These are phyloP conservation scores for Pseudogymnoascus sp. DNA, from an alignment of 2,329 filamentous ascomycete genomes.

Conservation along the genomic window DNA sequence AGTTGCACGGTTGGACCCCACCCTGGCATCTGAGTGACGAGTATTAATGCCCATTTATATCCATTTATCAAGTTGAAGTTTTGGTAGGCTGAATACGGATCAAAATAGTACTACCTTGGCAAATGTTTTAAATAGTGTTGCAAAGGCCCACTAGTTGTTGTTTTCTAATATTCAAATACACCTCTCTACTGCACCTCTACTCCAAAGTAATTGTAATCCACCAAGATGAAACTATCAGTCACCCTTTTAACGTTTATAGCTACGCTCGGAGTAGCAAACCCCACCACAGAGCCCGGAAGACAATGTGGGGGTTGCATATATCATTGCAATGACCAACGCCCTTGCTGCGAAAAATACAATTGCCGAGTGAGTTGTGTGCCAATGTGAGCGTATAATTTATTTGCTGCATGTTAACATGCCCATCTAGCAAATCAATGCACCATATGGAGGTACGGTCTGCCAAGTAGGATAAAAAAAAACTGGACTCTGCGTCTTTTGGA, in stretches of 20 bases:
- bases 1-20: neutral
- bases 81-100: neutral
- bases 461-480: neutral
- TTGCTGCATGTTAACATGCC: too few species aligned
- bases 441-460: neutral
- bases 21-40: neutral
- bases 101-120: neutral
- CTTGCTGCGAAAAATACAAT: too few species aligned
- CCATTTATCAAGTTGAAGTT: neutral
- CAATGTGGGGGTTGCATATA: neutral
- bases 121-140: neutral
- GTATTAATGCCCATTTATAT: neutral
- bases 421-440: too few species aligned
- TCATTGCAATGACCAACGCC: too few species aligned
- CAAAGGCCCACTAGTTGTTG: neutral
- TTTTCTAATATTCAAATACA: neutral
- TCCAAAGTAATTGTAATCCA: neutral
- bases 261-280: neutral
- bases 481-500: neutral
- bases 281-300: neutral
- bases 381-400: too few species aligned
- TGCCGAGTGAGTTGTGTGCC: too few species aligned
- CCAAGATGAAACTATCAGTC: neutral
- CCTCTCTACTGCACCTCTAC: neutral
- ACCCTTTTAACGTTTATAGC: neutral